phyloP scores from a whole-genome alignment of 495 filamentous ascomycete species.

The Oidiodendron maius region DNA sequence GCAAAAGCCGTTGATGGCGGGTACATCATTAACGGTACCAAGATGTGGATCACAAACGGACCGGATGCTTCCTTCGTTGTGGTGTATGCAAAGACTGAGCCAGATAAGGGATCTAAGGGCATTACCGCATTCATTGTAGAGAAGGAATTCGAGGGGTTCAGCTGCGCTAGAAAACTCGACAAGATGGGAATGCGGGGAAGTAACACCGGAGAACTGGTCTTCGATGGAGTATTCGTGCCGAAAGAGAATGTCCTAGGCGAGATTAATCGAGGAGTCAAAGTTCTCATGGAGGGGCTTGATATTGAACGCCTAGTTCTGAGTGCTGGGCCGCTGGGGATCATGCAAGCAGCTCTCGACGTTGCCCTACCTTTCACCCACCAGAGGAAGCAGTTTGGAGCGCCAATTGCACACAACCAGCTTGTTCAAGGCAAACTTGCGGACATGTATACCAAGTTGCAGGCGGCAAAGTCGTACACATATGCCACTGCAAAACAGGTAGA shows the following conservation, averaged over 20 bases:
- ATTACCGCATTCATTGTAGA: conserved; percentile 94
- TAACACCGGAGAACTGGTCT: conserved; percentile 92
- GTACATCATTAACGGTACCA: conserved; percentile 80
- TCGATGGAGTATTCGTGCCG: conserved; percentile 90
- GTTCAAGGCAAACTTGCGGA: conserved; percentile 91
- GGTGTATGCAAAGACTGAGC: conserved; percentile 93
- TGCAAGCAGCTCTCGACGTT: conserved; percentile 87
- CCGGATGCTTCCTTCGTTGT: conserved; percentile 82
- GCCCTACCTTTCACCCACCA: conserved; percentile 85
- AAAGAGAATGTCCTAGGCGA: conserved; percentile 72
- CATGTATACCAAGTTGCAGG: conserved; percentile 93
- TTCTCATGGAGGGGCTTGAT: conserved; percentile 95
- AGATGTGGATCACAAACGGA: conserved; percentile 99
- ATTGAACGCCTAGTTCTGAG: conserved; percentile 89
- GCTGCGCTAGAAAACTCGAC: conserved; percentile 84
- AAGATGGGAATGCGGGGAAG: conserved; percentile 97
- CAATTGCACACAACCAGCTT: conserved; percentile 89
- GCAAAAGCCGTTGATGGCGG: conserved; percentile 79
- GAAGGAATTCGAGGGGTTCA: conserved; percentile 67
- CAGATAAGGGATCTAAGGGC: conserved; percentile 75
- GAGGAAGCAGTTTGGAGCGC: conserved; percentile 80
- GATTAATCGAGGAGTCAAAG: conserved; percentile 75
- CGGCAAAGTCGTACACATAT: conserved; percentile 74
- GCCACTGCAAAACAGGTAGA: conserved; percentile 72
- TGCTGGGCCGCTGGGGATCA: conserved; percentile 83